A percentile compares a stretch with the other conserved stretches of the same genome.
These are phyloP conservation scores for Datisca glomerata DNA, from an alignment of 306 rosid species.

Conservation along the genomic window DNA sequence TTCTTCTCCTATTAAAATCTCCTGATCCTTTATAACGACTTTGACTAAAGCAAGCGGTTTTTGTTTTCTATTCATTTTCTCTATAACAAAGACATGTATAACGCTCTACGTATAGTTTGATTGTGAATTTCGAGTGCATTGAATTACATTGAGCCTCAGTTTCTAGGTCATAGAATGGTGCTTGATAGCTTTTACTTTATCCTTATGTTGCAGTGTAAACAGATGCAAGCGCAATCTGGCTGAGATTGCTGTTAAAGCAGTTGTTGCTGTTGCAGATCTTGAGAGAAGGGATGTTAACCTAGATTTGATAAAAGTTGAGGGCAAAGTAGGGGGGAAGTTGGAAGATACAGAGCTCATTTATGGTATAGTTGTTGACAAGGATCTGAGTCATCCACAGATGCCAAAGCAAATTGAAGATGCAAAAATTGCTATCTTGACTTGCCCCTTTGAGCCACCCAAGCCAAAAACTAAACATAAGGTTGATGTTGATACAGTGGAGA, in stretches of 20 bases:
- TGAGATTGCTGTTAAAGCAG: slow-evolving; percentile 93
- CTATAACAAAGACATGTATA: too few species aligned
- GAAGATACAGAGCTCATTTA: slow-evolving; percentile 91
- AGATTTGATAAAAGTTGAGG: slow-evolving; percentile 89
- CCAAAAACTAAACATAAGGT: slow-evolving; percentile 99
- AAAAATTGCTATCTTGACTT: slow-evolving; percentile 87
- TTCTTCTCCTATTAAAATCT: too few species aligned
- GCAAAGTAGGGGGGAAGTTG: slow-evolving; percentile 92
- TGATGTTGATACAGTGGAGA: slow-evolving; percentile 90
- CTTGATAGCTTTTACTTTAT: too few species aligned
- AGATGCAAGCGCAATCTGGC: slow-evolving; percentile 93
- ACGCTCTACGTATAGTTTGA: too few species aligned
- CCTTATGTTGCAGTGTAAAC: slow-evolving; percentile 58
- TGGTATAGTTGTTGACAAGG: slow-evolving; percentile 91
- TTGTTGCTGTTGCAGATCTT: slow-evolving; percentile 91
- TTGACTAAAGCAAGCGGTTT: too few species aligned
- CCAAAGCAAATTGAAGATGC: slow-evolving; percentile 92
- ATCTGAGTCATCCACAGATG: slow-evolving; percentile 99
- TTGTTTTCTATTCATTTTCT: too few species aligned
- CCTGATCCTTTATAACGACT: too few species aligned
- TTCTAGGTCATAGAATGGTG: neutral
- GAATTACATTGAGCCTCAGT: too few species aligned
- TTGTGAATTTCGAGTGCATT: too few species aligned
- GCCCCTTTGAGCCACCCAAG: slow-evolving; percentile 99
- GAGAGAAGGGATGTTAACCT: slow-evolving; percentile 89